Evolutionary conservation across 371 early-diverging fungal genomes (phyloP), one percentile per base, ranked within the genome.

Genomic region (Apophysomyces sp.): DNA sequence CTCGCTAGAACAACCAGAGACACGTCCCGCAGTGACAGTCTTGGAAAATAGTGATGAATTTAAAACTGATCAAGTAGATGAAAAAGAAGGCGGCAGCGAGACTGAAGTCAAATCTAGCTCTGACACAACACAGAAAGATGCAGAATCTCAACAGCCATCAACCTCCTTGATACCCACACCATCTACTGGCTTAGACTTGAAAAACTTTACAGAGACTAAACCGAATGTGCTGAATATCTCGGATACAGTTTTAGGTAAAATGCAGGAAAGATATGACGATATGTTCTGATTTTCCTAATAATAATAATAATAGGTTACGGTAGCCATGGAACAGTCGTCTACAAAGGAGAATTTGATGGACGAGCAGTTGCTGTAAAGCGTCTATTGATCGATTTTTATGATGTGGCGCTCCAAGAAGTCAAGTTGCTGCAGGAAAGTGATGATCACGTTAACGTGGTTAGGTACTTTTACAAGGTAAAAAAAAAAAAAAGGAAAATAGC

Each of bases 261-360:
- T 18, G 15, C 12, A 15, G 26, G 30, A 28, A 18, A n/a, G 8
- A 37, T 49, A 5, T 4, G 13, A 61, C 31, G 54, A 39, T 60
- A n/a, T 53, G 16, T 53, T 55, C 2, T 32, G 8, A 40, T 1
- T 34, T 34, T 39, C 15, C 0, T 58, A 9, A 2, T 63, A 21
- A 21, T 6, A 3, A 39, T 8, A 12, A 18, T 12, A 11, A n/a
- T 88, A 64, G 96, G 98, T 6, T 94, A 96, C 65, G 99, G 99
- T 39, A 92, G 93, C 58, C 97, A 98, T 69, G 99, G 99, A 12
- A 99, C 99, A 0, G 89, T 98, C 15, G 98, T 99, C 21, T 97
- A 93, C 69, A 89, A 90, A 63, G 99, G 98, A 11, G 74, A 75
- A 12, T 97, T 95, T 73, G 94, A 95, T 65, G 93, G 92, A 24